These are phyloP conservation scores for Peronospora belbahrii DNA, from an alignment of 352 stramenopile genomes.

Conservation along the genomic window DNA sequence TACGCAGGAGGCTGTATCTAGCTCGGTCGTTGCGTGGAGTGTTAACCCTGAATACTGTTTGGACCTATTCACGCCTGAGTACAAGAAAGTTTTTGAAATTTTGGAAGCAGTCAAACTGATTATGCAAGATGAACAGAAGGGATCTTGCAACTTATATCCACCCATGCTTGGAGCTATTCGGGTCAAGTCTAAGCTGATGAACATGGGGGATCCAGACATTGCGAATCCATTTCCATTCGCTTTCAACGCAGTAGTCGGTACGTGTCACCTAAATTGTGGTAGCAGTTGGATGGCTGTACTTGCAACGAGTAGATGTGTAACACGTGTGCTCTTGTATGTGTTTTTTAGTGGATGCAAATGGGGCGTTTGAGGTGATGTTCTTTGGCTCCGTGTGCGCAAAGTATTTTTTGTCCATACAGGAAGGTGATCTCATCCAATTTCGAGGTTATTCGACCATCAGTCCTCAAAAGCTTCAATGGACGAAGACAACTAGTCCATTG, in stretches of 20 bases:
- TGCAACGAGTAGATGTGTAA: not conserved
- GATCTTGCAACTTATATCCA: constrained; percentile 5
- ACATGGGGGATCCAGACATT: constrained; percentile 34
- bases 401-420: constrained; percentile 42
- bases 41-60: constrained; percentile 14
- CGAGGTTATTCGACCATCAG: constrained; percentile 28
- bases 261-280: not conserved
- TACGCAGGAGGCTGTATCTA: not conserved
- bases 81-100: constrained; percentile 17
- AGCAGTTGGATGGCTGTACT: not conserved
- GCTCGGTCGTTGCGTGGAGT: constrained; percentile 16
- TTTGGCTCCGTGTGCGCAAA: constrained; percentile 57
- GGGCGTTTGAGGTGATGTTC: constrained; percentile 50
- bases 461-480: constrained; percentile 10
- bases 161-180: constrained; percentile 46
- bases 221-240: constrained; percentile 54
- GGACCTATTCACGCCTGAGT: constrained; percentile 20
- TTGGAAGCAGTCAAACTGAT: constrained; percentile 19
- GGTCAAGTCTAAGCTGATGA: constrained; percentile 48
- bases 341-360: constrained; percentile 31
- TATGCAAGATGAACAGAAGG: constrained; percentile 3
- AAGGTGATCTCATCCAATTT: constrained; percentile 57
- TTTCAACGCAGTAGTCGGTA: constrained; percentile 58
- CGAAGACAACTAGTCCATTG: constrained; percentile 8
- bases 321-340: not conserved